Evolutionary conservation across 441 rosid species (phyloP).

Genomic region (Pelargonium citronellum): DNA sequence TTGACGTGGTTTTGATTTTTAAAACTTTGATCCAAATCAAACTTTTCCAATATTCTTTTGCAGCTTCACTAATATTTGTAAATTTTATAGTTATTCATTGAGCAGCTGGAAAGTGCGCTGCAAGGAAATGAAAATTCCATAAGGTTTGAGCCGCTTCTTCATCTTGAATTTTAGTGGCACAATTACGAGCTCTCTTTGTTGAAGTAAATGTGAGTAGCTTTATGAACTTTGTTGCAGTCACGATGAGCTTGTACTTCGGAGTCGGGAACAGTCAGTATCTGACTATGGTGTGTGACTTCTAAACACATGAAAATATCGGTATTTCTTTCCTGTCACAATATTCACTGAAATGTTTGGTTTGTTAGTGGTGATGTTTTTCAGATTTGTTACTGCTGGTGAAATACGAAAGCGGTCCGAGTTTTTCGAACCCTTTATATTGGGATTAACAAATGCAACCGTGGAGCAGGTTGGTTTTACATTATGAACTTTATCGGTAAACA

Average conservation of each 20-base stretch:
- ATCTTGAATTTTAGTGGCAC: not conserved
- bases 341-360: conserved; percentile 42
- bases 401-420: conserved; percentile 77
- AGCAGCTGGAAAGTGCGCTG: conserved; percentile 80
- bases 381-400: conserved; percentile 94
- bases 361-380: conserved; percentile 97
- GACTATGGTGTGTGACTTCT: conserved; percentile 64
- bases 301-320: conserved; percentile 14
- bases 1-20: not conserved
- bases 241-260: conserved; percentile 64
- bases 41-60: not conserved
- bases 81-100: conserved; percentile 70
- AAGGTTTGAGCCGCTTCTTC: conserved; percentile 39
- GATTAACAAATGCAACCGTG: conserved; percentile 71
- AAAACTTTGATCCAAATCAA: too few relatives aligned
- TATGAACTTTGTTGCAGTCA: conserved; percentile 38
- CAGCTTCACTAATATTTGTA: conserved; percentile 5
- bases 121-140: conserved; percentile 68
- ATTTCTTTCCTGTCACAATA: not conserved
- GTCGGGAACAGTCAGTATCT: conserved; percentile 79
- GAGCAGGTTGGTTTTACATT: conserved; percentile 63
- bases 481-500: not conserved
- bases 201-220: not conserved
- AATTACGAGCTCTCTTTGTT: conserved; percentile 10
- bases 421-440: conserved; percentile 81